These are phyloP conservation scores for Dictyostelium intermedium DNA, from an alignment of 78 protist species.

Conservation along the genomic window DNA sequence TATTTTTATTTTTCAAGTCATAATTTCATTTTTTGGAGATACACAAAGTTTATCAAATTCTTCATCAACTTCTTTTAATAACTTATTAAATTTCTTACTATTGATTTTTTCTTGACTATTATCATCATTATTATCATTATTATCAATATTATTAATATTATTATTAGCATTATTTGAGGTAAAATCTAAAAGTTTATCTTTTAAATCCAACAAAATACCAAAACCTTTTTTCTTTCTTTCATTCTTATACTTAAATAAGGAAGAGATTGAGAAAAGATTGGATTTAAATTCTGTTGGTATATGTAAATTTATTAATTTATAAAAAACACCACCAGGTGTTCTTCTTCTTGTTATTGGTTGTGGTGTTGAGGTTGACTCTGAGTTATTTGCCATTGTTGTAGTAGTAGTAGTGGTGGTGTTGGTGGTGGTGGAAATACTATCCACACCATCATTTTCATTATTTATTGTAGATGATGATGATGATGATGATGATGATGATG, in stretches of 20 bases:
- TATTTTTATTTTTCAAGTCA: not conserved
- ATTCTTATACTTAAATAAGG: not conserved
- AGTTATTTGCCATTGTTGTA: too few species aligned
- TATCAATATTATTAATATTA: not conserved
- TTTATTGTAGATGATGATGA: not conserved
- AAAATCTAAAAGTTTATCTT: not conserved
- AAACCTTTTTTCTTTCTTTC: constrained; percentile 29
- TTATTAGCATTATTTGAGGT: not conserved
- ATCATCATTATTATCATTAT: not conserved
- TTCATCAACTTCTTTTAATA: constrained; percentile 14
- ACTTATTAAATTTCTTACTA: not conserved
- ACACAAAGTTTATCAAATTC: constrained; percentile 16
- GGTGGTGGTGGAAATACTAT: not conserved
- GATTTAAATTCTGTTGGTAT: not conserved
- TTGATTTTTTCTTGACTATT: not conserved
- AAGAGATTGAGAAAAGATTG: constrained; percentile 5
- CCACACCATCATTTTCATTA: too few species aligned
- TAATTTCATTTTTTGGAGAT: not conserved
- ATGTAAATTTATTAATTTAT: constrained; percentile 30
- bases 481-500: not conserved
- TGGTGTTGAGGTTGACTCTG: not conserved
- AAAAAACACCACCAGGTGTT: constrained; percentile 55
- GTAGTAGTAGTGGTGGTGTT: not conserved
- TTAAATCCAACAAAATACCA: not conserved
- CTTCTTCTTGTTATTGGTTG: constrained; percentile 2